Conservation (phyloP, 805 yeast species). For the Lachancea mirantina region DNA sequence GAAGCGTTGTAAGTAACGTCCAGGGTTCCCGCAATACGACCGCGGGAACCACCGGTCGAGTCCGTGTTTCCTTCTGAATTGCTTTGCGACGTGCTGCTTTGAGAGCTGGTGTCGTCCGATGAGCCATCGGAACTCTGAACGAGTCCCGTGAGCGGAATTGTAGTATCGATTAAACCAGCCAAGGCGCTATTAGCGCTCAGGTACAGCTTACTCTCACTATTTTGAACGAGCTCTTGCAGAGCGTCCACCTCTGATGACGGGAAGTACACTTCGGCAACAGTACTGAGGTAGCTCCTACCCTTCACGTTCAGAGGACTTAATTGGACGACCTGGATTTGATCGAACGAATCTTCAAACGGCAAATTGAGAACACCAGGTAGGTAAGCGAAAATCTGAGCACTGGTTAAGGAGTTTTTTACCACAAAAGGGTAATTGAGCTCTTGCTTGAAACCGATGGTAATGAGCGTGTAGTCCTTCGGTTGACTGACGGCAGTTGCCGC, state of each 20-base stretch:
- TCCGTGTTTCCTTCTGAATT: conserved; percentile 7
- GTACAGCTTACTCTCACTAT: conserved; percentile 52
- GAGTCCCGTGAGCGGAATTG: conserved; percentile 26
- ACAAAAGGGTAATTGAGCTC: conserved; percentile 83
- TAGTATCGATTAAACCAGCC: conserved; percentile 60
- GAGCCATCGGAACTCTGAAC: conserved; percentile 42
- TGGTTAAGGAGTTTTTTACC: conserved; percentile 75
- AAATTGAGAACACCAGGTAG: conserved; percentile 64
- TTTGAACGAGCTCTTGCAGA: conserved; percentile 48
- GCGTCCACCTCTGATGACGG: conserved; percentile 46
- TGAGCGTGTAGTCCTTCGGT: conserved; percentile 20
- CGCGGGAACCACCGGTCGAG: conserved; percentile 17
- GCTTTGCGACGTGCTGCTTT: no score
- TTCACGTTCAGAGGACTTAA: conserved; percentile 68
- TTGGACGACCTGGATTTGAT: conserved; percentile 56
- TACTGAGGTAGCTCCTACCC: conserved; percentile 57
- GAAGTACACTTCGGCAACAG: conserved; percentile 84
- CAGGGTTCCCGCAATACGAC: conserved; percentile 17
- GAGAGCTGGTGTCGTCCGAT: conserved; percentile 7
- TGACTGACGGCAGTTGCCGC: conserved; percentile 33
- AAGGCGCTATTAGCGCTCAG: conserved; percentile 46
- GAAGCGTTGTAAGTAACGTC: conserved; percentile 10
- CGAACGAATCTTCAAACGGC: conserved; percentile 46
- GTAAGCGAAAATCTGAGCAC: conserved; percentile 60
- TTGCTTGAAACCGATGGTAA: conserved; percentile 47